Conservation (phyloP, 2,329 filamentous ascomycete genomes). For the Alternaria novae-zelandiae region DNA sequence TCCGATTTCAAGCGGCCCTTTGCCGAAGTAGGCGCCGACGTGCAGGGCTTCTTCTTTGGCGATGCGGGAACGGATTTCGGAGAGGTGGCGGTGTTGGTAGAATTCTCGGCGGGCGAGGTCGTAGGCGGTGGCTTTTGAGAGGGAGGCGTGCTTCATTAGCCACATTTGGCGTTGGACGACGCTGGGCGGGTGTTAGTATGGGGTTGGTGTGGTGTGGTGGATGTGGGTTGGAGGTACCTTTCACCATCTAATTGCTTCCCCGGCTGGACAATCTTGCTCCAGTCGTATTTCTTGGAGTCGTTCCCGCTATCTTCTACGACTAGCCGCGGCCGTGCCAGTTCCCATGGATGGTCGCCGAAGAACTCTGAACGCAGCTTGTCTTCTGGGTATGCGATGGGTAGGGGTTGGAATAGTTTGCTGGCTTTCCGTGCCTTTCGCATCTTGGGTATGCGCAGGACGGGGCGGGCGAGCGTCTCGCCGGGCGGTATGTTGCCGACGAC, state of each 20-base stretch:
- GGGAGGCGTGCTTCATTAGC: slow-evolving; percentile 66
- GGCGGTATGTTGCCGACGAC: slow-evolving; percentile 65
- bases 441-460: slow-evolving; percentile 56
- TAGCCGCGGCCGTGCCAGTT: slow-evolving; percentile 85
- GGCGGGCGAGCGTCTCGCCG: slow-evolving; percentile 64
- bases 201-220: background rate
- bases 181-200: slow-evolving; percentile 55
- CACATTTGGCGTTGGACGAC: slow-evolving; percentile 91
- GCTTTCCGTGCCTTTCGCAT: slow-evolving; percentile 59
- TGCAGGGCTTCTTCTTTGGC: slow-evolving; percentile 86
- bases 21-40: slow-evolving; percentile 88
- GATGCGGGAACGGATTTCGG: slow-evolving; percentile 82
- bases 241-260: slow-evolving; percentile 83
- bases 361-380: slow-evolving; percentile 81
- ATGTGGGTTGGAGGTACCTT: slow-evolving; percentile 61
- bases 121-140: slow-evolving; percentile 75
- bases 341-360: slow-evolving; percentile 96
- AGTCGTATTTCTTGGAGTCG: slow-evolving; percentile 77
- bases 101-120: slow-evolving; percentile 88
- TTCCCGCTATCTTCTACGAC: slow-evolving; percentile 86
- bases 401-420: slow-evolving; percentile 80
- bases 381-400: slow-evolving; percentile 79
- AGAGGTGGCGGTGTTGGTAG: slow-evolving; percentile 79
- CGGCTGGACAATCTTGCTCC: slow-evolving; percentile 78
- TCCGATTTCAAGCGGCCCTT: slow-evolving; percentile 73